phyloP scores from a whole-genome alignment of 2,329 filamentous ascomycete species.

The Arthroderma uncinatum region DNA sequence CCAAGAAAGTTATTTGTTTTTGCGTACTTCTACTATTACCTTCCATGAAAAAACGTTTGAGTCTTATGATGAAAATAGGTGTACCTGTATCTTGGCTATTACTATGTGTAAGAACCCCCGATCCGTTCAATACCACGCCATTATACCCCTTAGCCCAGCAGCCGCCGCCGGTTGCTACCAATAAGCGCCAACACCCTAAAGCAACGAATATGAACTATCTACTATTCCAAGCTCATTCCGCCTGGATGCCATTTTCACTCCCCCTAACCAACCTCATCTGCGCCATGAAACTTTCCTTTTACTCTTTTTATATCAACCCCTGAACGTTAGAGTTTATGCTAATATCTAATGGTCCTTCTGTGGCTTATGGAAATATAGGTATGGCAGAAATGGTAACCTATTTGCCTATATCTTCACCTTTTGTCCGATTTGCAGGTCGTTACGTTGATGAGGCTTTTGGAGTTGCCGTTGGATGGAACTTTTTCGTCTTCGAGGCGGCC shows the following conservation, averaged over 20 bases:
- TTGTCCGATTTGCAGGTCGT: constrained; percentile 37
- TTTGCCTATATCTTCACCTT: constrained; percentile 37
- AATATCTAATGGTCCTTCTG: neutral
- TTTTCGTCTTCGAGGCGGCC: constrained; percentile 42
- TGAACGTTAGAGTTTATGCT: neutral
- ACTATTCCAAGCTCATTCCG: neutral
- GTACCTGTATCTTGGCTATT: constrained; percentile 35
- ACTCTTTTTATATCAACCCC: no score
- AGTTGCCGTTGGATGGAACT: constrained; percentile 40
- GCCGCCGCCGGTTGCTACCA: constrained; percentile 5
- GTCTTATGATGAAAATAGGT: constrained; percentile 32
- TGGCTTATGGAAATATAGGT: constrained; percentile 18
- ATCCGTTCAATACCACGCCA: constrained; percentile 5
- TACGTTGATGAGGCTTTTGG: constrained; percentile 42
- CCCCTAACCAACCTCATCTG: neutral
- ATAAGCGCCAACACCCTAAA: neutral
- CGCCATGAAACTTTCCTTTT: neutral
- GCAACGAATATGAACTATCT: neutral
- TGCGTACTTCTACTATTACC: neutral
- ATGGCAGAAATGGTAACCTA: constrained; percentile 43
- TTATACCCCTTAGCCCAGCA: constrained; percentile 2
- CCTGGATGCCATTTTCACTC: neutral
- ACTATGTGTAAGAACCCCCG: constrained; percentile 31
- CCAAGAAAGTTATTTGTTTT: neutral
- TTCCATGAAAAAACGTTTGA: constrained; percentile 13